Percentiles rank a stretch among this genome's conserved stretches.
Evolutionary conservation across 306 rosid species (phyloP).

Genomic region (Cicer chorassanicum): DNA sequence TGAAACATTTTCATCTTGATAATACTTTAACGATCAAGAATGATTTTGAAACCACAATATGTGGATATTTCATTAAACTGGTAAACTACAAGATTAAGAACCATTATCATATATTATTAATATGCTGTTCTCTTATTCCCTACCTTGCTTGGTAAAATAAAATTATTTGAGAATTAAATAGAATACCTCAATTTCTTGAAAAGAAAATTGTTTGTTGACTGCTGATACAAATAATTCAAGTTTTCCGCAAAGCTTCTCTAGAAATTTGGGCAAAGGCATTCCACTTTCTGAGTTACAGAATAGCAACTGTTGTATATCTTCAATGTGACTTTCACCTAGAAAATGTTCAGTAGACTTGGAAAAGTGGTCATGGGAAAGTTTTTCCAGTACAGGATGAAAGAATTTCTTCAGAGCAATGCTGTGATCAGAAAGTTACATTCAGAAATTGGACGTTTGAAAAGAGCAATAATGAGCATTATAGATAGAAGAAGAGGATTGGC

Average conservation of each 20-base stretch:
- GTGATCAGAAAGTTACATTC: conserved; percentile 48
- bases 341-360: conserved; percentile 55
- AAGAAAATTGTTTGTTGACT: conserved; percentile 67
- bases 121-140: conserved; percentile 24
- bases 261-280: conserved; percentile 52
- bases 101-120: conserved; percentile 25
- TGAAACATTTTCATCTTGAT: conserved; percentile 24
- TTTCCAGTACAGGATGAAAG: conserved; percentile 62
- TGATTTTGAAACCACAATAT: conserved; percentile 38
- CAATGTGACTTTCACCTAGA: conserved; percentile 56
- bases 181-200: conserved; percentile 79
- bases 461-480: conserved; percentile 22
- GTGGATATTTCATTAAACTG: conserved; percentile 33
- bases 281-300: conserved; percentile 52
- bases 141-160: conserved; percentile 24
- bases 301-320: conserved; percentile 68
- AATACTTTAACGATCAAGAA: conserved; percentile 6
- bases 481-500: conserved; percentile 32
- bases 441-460: conserved; percentile 39
- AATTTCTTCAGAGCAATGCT: conserved; percentile 79
- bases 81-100: conserved; percentile 33
- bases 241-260: conserved; percentile 70
- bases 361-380: conserved; percentile 48
- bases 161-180: conserved; percentile 12
- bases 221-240: conserved; percentile 63